Conservation (phyloP, 192 early-diverging fungal species). For the Podila verticillata region DNA sequence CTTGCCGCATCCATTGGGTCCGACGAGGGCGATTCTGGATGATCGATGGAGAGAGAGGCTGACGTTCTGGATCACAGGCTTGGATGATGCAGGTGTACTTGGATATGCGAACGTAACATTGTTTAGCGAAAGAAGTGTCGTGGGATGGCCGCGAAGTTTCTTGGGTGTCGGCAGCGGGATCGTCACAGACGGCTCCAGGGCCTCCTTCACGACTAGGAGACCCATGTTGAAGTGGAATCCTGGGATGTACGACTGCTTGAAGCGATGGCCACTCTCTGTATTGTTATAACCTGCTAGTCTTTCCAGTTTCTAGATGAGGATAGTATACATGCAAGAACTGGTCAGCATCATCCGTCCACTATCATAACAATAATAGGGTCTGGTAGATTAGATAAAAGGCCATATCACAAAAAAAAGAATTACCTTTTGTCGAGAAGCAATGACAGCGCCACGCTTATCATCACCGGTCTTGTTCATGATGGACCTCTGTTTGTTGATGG, state of each 20-base stretch:
- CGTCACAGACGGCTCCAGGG: slow-evolving; percentile 49
- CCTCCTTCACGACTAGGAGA: slow-evolving; percentile 20
- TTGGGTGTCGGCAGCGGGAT: slow-evolving; percentile 64
- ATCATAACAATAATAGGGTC: neutral
- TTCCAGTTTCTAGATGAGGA: slow-evolving; percentile 65
- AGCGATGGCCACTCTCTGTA: slow-evolving; percentile 72
- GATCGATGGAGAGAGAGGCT: slow-evolving; percentile 75
- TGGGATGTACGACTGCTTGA: slow-evolving; percentile 68
- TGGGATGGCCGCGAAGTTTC: slow-evolving; percentile 73
- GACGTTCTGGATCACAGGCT: slow-evolving; percentile 67
- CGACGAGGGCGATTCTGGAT: slow-evolving; percentile 78
- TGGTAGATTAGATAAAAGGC: neutral
- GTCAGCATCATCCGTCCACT: neutral
- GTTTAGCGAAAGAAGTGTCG: slow-evolving; percentile 73
- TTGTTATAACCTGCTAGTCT: slow-evolving; percentile 70
- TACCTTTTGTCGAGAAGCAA: slow-evolving; percentile 82
- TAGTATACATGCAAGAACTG: too few species aligned
- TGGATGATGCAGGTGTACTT: slow-evolving; percentile 56
- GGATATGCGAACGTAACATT: slow-evolving; percentile 72
- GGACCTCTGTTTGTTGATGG: slow-evolving; percentile 78
- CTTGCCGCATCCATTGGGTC: slow-evolving; percentile 85
- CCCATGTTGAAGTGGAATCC: slow-evolving; percentile 61
- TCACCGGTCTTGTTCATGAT: slow-evolving; percentile 82
- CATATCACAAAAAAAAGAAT: neutral
- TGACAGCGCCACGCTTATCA: slow-evolving; percentile 80